Evolutionary conservation across 305 asterid species (phyloP).

Genomic region (Solanum hybrid): DNA sequence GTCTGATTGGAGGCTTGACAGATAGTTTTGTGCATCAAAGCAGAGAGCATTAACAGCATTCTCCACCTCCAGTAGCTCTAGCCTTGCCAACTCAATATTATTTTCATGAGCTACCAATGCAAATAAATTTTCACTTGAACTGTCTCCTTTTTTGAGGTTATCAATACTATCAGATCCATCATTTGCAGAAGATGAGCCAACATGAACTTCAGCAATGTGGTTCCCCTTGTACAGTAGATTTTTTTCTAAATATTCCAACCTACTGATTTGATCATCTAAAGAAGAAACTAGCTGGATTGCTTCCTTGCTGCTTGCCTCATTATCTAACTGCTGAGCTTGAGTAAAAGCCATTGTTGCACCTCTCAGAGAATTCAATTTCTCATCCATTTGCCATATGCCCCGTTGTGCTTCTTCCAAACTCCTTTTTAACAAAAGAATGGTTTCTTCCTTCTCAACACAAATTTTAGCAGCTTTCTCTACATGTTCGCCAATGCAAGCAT

Average conservation of each 20-base stretch:
- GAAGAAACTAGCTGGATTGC: slow-evolving; percentile 23
- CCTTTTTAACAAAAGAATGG: slow-evolving; percentile 48
- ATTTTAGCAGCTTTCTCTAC: slow-evolving; percentile 62
- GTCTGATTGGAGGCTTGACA: slow-evolving; percentile 22
- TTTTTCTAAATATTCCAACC: slow-evolving; percentile 14
- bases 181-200: slow-evolving; percentile 14
- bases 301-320: slow-evolving; percentile 20
- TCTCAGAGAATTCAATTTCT: slow-evolving; percentile 54
- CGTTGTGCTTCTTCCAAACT: slow-evolving; percentile 73
- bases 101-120: slow-evolving; percentile 11
- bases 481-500: slow-evolving; percentile 52
- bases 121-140: neutral
- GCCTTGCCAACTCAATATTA: slow-evolving; percentile 20
- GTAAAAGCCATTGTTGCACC: slow-evolving; percentile 59
- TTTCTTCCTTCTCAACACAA: slow-evolving; percentile 64
- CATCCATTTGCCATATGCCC: slow-evolving; percentile 52
- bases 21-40: slow-evolving; percentile 21
- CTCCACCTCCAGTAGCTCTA: slow-evolving; percentile 21
- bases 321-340: slow-evolving; percentile 43
- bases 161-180: slow-evolving; percentile 8
- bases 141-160: slow-evolving; percentile 2
- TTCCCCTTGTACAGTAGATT: slow-evolving; percentile 11
- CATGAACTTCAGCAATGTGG: slow-evolving; percentile 17
- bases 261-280: slow-evolving; percentile 20
- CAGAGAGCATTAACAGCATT: slow-evolving; percentile 13